Evolutionary conservation across 140 eudicot species (phyloP).

Genomic region (Oenanthe javanica): DNA sequence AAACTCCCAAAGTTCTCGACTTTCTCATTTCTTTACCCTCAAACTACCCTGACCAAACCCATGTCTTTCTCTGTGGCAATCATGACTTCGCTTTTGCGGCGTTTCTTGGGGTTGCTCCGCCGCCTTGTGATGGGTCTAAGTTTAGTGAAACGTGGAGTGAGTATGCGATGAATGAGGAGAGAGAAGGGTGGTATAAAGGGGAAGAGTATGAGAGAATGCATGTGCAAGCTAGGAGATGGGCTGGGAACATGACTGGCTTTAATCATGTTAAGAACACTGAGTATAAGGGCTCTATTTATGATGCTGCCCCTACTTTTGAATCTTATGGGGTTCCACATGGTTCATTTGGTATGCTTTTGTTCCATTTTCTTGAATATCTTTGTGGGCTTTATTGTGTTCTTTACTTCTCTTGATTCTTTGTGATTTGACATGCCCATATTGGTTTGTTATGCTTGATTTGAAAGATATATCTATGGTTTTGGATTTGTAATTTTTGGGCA

Average conservation of each 20-base stretch:
- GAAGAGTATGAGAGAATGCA: slow-evolving; percentile 73
- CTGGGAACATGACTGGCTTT: slow-evolving; percentile 48
- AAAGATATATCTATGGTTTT: no score
- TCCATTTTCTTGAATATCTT: background rate
- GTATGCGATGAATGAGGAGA: slow-evolving; percentile 49
- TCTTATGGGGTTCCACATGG: slow-evolving; percentile 92
- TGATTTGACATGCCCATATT: background rate
- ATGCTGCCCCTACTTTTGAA: slow-evolving; percentile 72
- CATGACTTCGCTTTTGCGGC: slow-evolving; percentile 85
- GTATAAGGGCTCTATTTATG: slow-evolving; percentile 70
- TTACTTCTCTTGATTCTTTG: background rate
- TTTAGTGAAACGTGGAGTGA: slow-evolving; percentile 74
- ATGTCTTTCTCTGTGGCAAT: slow-evolving; percentile 75
- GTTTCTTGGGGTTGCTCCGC: slow-evolving; percentile 61
- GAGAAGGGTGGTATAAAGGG: slow-evolving; percentile 82
- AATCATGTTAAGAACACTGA: slow-evolving; percentile 53
- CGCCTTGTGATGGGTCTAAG: slow-evolving; percentile 41
- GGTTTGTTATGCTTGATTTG: no score
- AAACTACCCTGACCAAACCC: slow-evolving; percentile 70
- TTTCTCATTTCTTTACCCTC: slow-evolving; percentile 55
- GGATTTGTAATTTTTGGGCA: no score
- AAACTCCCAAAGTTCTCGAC: slow-evolving; percentile 60
- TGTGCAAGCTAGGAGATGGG: slow-evolving; percentile 92
- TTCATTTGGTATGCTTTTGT: slow-evolving; percentile 47
- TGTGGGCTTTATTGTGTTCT: background rate